Conservation (phyloP, 345 rosid genomes). For the Fremontodendron californicum region DNA sequence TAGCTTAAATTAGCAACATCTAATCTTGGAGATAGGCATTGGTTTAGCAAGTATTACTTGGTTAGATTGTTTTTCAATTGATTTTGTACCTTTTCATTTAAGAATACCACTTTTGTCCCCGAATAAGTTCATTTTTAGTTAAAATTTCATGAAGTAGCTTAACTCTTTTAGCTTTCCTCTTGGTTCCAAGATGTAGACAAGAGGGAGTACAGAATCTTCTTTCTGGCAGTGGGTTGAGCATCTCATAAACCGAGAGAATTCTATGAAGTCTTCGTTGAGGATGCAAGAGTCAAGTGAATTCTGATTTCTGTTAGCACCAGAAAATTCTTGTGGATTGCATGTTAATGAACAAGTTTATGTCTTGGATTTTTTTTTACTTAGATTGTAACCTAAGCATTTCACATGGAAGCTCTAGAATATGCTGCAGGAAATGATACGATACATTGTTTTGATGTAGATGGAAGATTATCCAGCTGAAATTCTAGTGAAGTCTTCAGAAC, state of each 20-base stretch:
- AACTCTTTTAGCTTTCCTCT: slow-evolving; percentile 14
- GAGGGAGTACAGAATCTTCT: slow-evolving; percentile 1
- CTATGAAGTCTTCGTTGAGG: background rate
- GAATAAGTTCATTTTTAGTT: background rate
- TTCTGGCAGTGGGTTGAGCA: slow-evolving; percentile 12
- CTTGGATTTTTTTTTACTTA: background rate
- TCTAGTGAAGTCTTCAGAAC: slow-evolving; percentile 29
- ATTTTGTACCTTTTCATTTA: background rate
- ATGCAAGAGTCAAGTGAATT: background rate
- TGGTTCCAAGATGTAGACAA: slow-evolving; percentile 5
- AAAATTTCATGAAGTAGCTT: background rate
- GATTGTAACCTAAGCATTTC: background rate
- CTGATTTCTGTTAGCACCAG: background rate
- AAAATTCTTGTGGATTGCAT: background rate
- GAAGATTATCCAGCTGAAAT: slow-evolving; percentile 36
- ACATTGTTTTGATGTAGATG: slow-evolving; percentile 35
- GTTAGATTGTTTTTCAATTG: background rate
- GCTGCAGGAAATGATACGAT: slow-evolving; percentile 2
- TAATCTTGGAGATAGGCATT: background rate
- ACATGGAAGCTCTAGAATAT: slow-evolving; percentile 10
- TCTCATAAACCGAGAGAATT: background rate
- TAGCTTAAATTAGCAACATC: background rate
- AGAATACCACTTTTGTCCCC: background rate
- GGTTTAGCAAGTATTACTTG: background rate
- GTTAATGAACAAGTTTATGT: background rate